A percentile compares a stretch with the other conserved stretches of the same genome.
Conservation (phyloP, 441 rosid genomes). For the Erysimum pusillum region DNA sequence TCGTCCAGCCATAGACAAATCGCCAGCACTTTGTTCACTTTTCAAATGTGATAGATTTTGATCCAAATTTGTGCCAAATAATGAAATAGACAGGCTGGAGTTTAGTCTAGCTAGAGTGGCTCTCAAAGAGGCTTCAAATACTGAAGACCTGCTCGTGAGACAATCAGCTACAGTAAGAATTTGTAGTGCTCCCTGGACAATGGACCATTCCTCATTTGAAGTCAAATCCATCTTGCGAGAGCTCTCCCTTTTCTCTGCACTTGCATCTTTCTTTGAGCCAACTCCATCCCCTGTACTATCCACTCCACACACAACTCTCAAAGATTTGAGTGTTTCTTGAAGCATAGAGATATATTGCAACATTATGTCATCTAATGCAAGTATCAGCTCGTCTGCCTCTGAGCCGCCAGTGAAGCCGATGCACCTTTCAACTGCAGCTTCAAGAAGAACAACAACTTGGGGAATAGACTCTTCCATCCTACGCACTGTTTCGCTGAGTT, state of each 20-base stretch:
- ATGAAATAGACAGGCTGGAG: conserved; percentile 82
- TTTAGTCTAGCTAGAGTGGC: conserved; percentile 92
- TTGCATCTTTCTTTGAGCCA: conserved; percentile 66
- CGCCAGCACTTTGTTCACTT: conserved; percentile 62
- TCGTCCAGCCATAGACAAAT: conserved; percentile 71
- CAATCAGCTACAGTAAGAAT: conserved; percentile 97
- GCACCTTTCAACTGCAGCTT: conserved; percentile 97
- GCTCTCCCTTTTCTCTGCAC: conserved; percentile 82
- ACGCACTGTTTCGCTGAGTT: conserved; percentile 95
- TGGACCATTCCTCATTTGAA: conserved; percentile 99
- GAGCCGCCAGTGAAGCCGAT: conserved; percentile 95
- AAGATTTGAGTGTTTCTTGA: conserved; percentile 93
- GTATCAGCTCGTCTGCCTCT: conserved; percentile 94
- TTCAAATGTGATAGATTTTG: conserved; percentile 67
- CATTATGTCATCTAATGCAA: conserved; percentile 92
- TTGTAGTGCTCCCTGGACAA: conserved; percentile 97
- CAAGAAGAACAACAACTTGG: conserved; percentile 91
- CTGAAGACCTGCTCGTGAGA: conserved; percentile 92
- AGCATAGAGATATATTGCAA: conserved; percentile 88
- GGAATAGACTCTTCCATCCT: conserved; percentile 99
- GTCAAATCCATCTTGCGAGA: conserved; percentile 70
- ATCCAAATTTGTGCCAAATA: conserved; percentile 80
- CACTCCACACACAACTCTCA: conserved; percentile 92
- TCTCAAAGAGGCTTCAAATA: conserved; percentile 94
- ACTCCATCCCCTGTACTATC: conserved; percentile 67